These are phyloP conservation scores for Coemansia sp. DNA, from an alignment of 192 early-diverging fungal genomes.

Conservation along the genomic window DNA sequence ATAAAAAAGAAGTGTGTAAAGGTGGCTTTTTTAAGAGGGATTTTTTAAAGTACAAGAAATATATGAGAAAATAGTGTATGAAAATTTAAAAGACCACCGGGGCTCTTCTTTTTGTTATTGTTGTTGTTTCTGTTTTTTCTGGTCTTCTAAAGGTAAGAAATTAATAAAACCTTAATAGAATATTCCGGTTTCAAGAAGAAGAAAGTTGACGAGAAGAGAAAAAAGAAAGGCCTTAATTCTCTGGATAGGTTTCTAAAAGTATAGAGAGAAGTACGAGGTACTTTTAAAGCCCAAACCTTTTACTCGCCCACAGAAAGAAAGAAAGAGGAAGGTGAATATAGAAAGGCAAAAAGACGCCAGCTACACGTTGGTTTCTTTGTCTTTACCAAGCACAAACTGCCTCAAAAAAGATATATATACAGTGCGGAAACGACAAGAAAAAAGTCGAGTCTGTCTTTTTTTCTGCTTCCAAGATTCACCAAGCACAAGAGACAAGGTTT, in stretches of 20 bases:
- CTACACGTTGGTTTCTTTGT: neutral
- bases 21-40: neutral
- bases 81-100: neutral
- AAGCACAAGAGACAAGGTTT: neutral
- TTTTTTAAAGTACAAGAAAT: slow-evolving; percentile 10
- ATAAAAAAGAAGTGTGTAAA: neutral
- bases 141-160: neutral
- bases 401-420: slow-evolving; percentile 1
- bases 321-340: slow-evolving; percentile 8
- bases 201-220: neutral
- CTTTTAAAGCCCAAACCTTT: neutral
- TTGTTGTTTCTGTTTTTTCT: neutral
- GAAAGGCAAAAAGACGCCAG: neutral
- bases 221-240: neutral
- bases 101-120: slow-evolving; percentile 2
- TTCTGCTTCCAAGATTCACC: neutral
- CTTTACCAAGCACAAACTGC: slow-evolving; percentile 12
- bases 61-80: neutral
- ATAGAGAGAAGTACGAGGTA: too few species aligned
- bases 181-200: neutral
- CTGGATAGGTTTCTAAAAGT: too few species aligned
- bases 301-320: neutral
- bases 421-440: slow-evolving; percentile 1
- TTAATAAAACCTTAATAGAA: neutral
- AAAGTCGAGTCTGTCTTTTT: neutral